Evolutionary conservation across 2,329 filamentous ascomycete genomes (phyloP), one percentile per base, ranked within the genome.

Genomic region (Lachnellula cervina): DNA sequence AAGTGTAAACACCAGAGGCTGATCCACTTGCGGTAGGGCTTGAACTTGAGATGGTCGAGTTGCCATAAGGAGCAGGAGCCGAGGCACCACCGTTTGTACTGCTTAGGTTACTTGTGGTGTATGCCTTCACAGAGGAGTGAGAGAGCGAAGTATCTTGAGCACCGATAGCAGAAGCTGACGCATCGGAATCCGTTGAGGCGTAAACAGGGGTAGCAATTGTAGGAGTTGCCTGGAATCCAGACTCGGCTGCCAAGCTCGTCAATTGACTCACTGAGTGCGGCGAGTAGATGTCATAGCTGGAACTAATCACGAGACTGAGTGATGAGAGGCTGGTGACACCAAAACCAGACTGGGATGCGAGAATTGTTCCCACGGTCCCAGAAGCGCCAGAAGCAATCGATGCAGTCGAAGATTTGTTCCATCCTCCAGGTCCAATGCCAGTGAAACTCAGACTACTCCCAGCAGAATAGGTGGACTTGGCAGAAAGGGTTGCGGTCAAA

Each of bases 391-490:
- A n/a, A 14, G 43, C 19, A 45, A 16, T 13, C n/a, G 4, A 40
- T 37, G 51, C 35, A 35, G 50, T 49, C 9, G 58, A 59, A 5
- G 61, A 59, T 25, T 35, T 44, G 38, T 66, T 66, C 64, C 63
- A 66, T 40, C 64, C 64, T 17, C 57, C 56, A 35, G 54, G 34
- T 5, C 34, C 47, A 16, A 55, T 45, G 11, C 56, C 59, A 23
- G 57, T 59, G 25, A 51, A 62, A 21, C 35, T 56, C 50, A 32
- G 37, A 25, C 49, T 50, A 3, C 54, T 49, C 32, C 53, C 17
- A n/a, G 28, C 17, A 19, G 34, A 35, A 11, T 25, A 21, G 7
- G 52, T 17, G 17, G 23, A 47, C 16, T 38, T 35, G 16, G 28
- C 42, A 13, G 59, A 50, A 5, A 62, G n/a, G 23, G 55, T 55